Base-by-base conservation (phyloP, 345 rosid species). In the Citrus unshiu region DNA sequence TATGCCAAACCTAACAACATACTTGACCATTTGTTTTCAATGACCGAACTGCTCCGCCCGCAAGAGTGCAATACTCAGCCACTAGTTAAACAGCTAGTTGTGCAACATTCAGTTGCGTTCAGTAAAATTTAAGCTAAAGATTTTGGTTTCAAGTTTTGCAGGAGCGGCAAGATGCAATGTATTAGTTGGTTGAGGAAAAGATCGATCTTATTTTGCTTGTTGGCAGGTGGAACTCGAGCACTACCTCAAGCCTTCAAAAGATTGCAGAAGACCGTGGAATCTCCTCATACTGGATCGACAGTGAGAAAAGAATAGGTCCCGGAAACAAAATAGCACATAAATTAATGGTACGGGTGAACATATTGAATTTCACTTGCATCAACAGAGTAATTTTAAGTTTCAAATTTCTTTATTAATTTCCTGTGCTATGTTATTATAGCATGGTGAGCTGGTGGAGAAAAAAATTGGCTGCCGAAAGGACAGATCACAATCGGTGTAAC, bases 161-260 rank as follows among this genome's bases (percentile, higher is more conserved):
- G 97, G 98, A 93, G 84, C 81, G 99, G 69, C 99, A 96, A 87
- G 98, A 96, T 80, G 99, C 99, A 81, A 91, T 96, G 88, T 91
- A 85, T 82, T 90, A 93, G 83, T 72, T 96, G 80, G 97, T 96
- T 67, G 97, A 94, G 73, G 94, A 94, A 56, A 91, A 91, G 81
- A 21, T 94, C 65, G 98, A 96, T 82, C 95, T 94, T 76, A 88
- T 96, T 79, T 79, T 96, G 80, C 97, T 96, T 0, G 91, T 96
- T 2, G 99, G 98, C 25, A 98, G 99, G 24, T 94, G 98, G 97
- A 96, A 96, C 83, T 96, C 99, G 13, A 96, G 98, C 82, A 96
- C 91, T 88, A 96, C 98, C 13, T 94, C 98, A 40, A 97, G 91
- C 84, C 94, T 94, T 86, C 97, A 94, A 77, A 97, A 91, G 82